phyloP scores from a whole-genome alignment of 2,329 filamentous ascomycete species.

The Phymatotrichopsis omnivora region DNA sequence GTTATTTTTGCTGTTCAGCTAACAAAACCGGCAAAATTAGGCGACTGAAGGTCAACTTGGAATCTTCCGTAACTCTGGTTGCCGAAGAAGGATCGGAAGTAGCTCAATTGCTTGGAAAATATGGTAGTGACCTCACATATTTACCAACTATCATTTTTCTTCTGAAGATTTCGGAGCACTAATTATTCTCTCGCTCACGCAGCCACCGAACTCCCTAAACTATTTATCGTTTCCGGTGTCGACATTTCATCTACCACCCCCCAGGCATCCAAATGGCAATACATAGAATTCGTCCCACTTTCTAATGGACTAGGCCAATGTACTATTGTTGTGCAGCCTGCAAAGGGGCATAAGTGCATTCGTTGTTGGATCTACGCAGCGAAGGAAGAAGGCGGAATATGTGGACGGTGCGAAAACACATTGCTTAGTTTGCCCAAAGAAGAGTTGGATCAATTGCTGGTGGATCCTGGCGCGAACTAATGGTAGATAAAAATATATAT shows the following conservation, averaged over 20 bases:
- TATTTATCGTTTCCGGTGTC: slow-evolving; percentile 62
- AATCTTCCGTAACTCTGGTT: slow-evolving; percentile 57
- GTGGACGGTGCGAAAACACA: slow-evolving; percentile 51
- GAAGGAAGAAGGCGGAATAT: slow-evolving; percentile 55
- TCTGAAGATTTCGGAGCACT: slow-evolving; percentile 26
- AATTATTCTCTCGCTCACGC: slow-evolving; percentile 33
- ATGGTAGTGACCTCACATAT: slow-evolving; percentile 32
- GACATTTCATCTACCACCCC: slow-evolving; percentile 42
- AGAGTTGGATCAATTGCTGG: too few species aligned
- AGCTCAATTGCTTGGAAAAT: slow-evolving; percentile 36
- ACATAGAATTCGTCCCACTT: slow-evolving; percentile 16
- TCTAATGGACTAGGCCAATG: slow-evolving; percentile 25
- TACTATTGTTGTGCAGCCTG: slow-evolving; percentile 33
- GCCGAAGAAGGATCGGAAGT: slow-evolving; percentile 37
- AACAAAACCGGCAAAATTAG: slow-evolving; percentile 2
- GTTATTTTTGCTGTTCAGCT: slow-evolving; percentile 32
- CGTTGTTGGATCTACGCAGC: slow-evolving; percentile 83
- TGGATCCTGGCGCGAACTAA: too few species aligned
- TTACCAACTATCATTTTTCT: slow-evolving; percentile 31
- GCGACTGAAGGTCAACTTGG: slow-evolving; percentile 41
- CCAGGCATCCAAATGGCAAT: slow-evolving; percentile 32
- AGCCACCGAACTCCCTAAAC: slow-evolving; percentile 46
- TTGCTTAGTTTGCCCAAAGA: slow-evolving; percentile 7
- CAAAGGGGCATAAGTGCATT: slow-evolving; percentile 58
- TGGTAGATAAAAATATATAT: too few species aligned